Evolutionary conservation across 2,329 filamentous ascomycete genomes (phyloP), one percentile per base, ranked within the genome.

Genomic region (Stagonosporopsis tanaceti): DNA sequence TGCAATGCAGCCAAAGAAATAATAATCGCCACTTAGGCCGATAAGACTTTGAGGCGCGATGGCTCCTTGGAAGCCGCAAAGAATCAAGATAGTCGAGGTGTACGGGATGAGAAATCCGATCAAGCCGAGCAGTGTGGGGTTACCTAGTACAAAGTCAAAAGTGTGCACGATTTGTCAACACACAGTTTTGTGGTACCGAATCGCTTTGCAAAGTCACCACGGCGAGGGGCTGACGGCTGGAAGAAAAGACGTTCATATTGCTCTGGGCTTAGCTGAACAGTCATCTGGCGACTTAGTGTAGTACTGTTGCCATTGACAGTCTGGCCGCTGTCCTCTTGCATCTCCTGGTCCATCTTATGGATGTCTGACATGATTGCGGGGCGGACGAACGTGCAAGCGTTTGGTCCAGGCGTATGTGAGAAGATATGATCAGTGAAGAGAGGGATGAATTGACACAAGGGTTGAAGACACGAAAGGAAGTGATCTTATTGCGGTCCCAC

Each of bases 211-310:
- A 66, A 45, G 35, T 67, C 65, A 24, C 65, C 65, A 14, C 62
- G 60, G 6, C 62, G 61, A 6, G 63, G 65, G 4, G 60, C 63
- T 6, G 62, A 66, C 2, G 65, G 65, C 34, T 67, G 65, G 55
- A 67, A 67, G 51, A 67, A 67, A n/a, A 67, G 53, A 15, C 65
- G 61, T 47, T 67, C 65, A 12, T 67, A 67, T 42, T 67, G 65
- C 38, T 67, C 65, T 1, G 65, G 51, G 24, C 60, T 63, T 32
- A 66, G 45, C 12, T 59, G 55, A 2, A 67, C 65, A 4, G 65
- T 67, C 0, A 67, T 60, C 40, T 67, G 65, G 37, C 65, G 63
- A 25, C 57, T 64, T n/a, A 67, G 52, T 14, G 48, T 47, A 20
- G 53, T 27, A 20, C 60, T 57, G 20, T 60, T 60, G 9, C 48